These are phyloP conservation scores for Mucor irregularis DNA, from an alignment of 371 early-diverging fungal species.

Conservation along the genomic window DNA sequence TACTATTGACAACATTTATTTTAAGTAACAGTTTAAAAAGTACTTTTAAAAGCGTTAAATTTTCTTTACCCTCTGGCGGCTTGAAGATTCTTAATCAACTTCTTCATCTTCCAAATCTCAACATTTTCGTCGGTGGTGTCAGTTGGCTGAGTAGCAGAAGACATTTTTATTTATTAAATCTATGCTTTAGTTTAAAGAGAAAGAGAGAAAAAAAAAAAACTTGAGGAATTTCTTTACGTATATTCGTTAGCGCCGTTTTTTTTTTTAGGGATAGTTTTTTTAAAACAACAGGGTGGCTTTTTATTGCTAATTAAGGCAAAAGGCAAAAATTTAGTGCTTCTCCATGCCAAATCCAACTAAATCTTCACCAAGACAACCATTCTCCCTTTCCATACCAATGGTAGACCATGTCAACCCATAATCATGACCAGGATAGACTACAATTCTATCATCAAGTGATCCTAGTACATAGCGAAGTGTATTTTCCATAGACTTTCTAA, in stretches of 20 bases:
- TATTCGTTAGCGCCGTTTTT: too few species aligned
- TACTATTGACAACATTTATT: constrained; percentile 51
- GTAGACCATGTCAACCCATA: constrained; percentile 83
- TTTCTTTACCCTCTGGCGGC: constrained; percentile 88
- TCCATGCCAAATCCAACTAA: constrained; percentile 48
- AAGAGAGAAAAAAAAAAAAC: neutral
- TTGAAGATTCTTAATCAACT: constrained; percentile 94
- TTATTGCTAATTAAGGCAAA: neutral
- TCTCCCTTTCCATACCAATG: constrained; percentile 62
- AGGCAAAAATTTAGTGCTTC: neutral
- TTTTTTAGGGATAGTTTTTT: constrained; percentile 6
- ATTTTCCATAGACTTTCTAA: constrained; percentile 62
- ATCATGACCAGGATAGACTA: constrained; percentile 86
- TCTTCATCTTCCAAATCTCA: constrained; percentile 97
- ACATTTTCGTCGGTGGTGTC: constrained; percentile 72
- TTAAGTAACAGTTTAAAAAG: constrained; percentile 1
- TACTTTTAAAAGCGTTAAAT: neutral
- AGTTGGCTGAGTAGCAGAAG: constrained; percentile 15
- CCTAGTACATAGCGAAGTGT: constrained; percentile 65
- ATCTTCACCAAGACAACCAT: constrained; percentile 54
- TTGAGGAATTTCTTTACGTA: neutral
- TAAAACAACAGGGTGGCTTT: constrained; percentile 17
- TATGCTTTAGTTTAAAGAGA: neutral
- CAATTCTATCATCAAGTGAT: constrained; percentile 60
- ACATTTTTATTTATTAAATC: constrained; percentile 8